These are phyloP conservation scores for Parasitella parasitica DNA, from an alignment of 371 early-diverging fungal genomes.

Conservation along the genomic window DNA sequence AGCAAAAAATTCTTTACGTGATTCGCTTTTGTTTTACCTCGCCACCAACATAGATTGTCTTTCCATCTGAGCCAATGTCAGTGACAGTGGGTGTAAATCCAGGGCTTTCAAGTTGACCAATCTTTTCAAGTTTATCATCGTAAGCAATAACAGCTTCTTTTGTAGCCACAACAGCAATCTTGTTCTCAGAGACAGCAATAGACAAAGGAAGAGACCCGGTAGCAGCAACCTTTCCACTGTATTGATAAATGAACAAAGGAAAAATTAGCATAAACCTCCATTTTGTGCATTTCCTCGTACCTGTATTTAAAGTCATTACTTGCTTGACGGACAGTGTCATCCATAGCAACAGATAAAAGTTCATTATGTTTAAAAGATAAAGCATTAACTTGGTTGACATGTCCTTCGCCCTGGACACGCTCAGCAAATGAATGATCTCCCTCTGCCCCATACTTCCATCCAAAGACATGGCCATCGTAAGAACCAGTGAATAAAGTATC, in stretches of 20 bases:
- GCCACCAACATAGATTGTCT: conserved; percentile 65
- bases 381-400: conserved; percentile 71
- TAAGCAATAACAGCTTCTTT: conserved; percentile 39
- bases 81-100: conserved; percentile 56
- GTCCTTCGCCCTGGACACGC: conserved; percentile 56
- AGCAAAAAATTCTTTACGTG: neutral
- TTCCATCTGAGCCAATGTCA: conserved; percentile 59
- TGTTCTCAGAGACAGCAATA: conserved; percentile 45
- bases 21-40: conserved; percentile 45
- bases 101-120: conserved; percentile 22
- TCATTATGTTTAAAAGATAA: conserved; percentile 40
- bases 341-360: conserved; percentile 74
- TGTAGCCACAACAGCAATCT: conserved; percentile 54
- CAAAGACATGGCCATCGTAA: conserved; percentile 87
- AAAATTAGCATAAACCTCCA: neutral
- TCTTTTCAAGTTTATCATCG: conserved; percentile 35
- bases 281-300: conserved; percentile 2
- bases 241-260: no score
- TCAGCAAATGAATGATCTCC: conserved; percentile 35
- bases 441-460: conserved; percentile 57
- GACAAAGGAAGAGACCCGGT: conserved; percentile 56
- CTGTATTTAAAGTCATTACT: conserved; percentile 19
- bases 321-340: conserved; percentile 57
- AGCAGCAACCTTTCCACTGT: conserved; percentile 35
- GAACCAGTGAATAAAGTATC: conserved; percentile 81